Percentiles rank a stretch among this genome's conserved stretches.
These are phyloP conservation scores for Flaveria bidentis DNA, from an alignment of 129 eudicot species.

Conservation along the genomic window DNA sequence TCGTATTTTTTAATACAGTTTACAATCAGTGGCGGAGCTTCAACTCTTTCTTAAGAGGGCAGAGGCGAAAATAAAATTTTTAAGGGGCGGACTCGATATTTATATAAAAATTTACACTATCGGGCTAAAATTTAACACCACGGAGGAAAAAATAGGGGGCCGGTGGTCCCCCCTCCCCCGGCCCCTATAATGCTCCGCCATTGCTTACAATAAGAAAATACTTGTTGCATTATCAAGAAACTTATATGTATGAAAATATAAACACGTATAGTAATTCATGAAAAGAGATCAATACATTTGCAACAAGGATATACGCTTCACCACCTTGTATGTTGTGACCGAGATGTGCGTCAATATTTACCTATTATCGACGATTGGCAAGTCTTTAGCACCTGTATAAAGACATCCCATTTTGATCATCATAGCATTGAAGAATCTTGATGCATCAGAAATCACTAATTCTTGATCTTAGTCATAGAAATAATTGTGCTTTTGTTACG, in stretches of 20 bases:
- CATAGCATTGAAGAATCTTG: not conserved
- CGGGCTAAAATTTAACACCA: too few species aligned
- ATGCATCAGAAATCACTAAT: not conserved
- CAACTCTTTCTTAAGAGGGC: too few species aligned
- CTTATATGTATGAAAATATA: not conserved
- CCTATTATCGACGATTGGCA: constrained; percentile 6
- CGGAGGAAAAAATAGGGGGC: too few species aligned
- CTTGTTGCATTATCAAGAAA: too few species aligned
- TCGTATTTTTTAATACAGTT: too few species aligned
- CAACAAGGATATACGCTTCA: not conserved
- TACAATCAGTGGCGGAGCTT: too few species aligned
- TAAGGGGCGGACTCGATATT: too few species aligned
- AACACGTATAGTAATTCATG: too few species aligned
- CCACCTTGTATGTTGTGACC: not conserved
- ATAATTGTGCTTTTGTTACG: not conserved
- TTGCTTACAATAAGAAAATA: not conserved
- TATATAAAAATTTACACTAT: too few species aligned
- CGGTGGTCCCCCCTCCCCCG: too few species aligned
- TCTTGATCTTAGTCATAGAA: not conserved
- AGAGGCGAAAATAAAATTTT: too few species aligned
- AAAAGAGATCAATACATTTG: not conserved
- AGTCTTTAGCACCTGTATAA: not conserved
- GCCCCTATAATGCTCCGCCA: too few species aligned
- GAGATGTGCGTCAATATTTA: not conserved
- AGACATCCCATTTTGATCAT: not conserved